Percentiles rank a stretch among this genome's conserved stretches.
Conservation (phyloP, 495 filamentous ascomycete species). For the Delitschia confertaspora region DNA sequence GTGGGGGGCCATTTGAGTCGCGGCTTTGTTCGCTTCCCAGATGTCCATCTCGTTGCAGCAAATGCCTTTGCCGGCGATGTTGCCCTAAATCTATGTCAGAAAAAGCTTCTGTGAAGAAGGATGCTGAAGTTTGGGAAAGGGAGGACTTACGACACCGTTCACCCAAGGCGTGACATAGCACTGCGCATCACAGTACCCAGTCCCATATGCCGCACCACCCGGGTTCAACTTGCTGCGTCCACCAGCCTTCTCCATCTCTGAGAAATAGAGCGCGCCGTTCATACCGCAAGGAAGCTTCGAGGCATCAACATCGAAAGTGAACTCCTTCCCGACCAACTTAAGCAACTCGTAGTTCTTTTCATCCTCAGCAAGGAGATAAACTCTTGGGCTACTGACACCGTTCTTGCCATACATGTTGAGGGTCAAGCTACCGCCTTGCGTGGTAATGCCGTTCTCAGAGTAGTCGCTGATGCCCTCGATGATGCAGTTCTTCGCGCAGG, state of each 20-base stretch:
- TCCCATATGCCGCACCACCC: slow-evolving; percentile 55
- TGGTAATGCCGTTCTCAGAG: slow-evolving; percentile 28
- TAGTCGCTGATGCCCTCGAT: slow-evolving; percentile 31
- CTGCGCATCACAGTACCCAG: slow-evolving; percentile 65
- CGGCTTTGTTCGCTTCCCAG: slow-evolving; percentile 60
- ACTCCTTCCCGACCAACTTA: slow-evolving; percentile 48
- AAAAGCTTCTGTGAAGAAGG: background rate
- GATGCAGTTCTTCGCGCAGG: slow-evolving; percentile 29
- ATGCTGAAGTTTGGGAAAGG: slow-evolving; percentile 2
- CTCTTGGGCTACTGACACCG: slow-evolving; percentile 27
- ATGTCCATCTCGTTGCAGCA: slow-evolving; percentile 71
- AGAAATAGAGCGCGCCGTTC: slow-evolving; percentile 62
- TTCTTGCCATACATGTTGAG: slow-evolving; percentile 24
- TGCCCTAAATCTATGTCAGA: slow-evolving; percentile 51
- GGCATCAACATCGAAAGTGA: slow-evolving; percentile 56
- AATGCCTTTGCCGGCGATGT: slow-evolving; percentile 60
- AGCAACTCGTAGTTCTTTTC: slow-evolving; percentile 50
- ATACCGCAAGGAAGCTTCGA: slow-evolving; percentile 56
- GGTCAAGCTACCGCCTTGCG: slow-evolving; percentile 25
- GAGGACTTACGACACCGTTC: slow-evolving; percentile 42
- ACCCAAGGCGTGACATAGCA: slow-evolving; percentile 47
- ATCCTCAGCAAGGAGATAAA: slow-evolving; percentile 40
- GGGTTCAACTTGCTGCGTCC: slow-evolving; percentile 41
- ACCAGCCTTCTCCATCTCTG: slow-evolving; percentile 51
- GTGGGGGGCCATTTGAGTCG: slow-evolving; percentile 54